Evolutionary conservation across 2,329 filamentous ascomycete genomes (phyloP), one percentile per base, ranked within the genome.

Genomic region (Xylaria sp.): DNA sequence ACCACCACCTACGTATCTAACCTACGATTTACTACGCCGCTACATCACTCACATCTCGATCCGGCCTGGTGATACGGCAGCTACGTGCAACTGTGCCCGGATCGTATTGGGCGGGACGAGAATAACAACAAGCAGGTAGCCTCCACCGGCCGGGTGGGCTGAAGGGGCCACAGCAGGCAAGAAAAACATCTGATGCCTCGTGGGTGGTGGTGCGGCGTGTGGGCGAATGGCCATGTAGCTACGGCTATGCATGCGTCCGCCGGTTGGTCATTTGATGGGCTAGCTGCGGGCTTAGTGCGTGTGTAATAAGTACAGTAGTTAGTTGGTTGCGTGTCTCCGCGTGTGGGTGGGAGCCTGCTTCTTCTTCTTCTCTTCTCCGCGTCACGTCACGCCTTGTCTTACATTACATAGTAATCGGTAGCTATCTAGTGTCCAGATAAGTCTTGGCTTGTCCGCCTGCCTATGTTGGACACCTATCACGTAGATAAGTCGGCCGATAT

Each of bases 201-300:
- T 51, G 47, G 48, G 24, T 59, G 57, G 24, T 56, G 19, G 64
- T 11, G 39, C 14, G 39, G 39, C 42, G n/a, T 47, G 42, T 66
- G 57, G 63, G 27, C 50, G 39, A 50, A 61, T n/a, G 24, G 19
- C 24, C 24, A 27, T 27, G 47, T 11, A 51, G 48, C 48, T 47
- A 47, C 17, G 42, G 42, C 8, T 14, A 50, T 51, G 48, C 48
- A 50, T 53, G n/a, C 32, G 55, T 65, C 45, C 27, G 34, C 27
- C 32, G n/a, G 64, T 51, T 53, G 64, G 64, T 67, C 64, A 67
- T 59, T 67, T 63, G 64, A 67, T 67, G 19, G 27, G 4, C 7
- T 51, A 14, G 24, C 21, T 27, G 24, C 24, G 24, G 24, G 24
- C 24, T 27, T 27, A 4, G 24, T 27, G 24, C 24, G 24, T 27